Percentiles rank a stretch among this genome's conserved stretches.
Conservation (phyloP, 768 basidiomycete genomes). For the Filobasidium floriforme region DNA sequence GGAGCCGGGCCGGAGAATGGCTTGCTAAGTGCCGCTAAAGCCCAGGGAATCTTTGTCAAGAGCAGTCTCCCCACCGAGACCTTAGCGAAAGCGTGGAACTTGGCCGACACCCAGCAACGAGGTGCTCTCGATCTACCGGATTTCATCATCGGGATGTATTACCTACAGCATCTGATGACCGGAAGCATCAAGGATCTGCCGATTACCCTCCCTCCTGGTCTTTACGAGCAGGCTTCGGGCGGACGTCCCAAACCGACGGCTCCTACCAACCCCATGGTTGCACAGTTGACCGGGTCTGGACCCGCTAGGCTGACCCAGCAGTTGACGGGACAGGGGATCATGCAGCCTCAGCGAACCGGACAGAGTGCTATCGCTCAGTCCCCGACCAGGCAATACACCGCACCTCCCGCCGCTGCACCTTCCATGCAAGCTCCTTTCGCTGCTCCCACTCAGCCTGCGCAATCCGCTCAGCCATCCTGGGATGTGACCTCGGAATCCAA, state of each 20-base stretch:
- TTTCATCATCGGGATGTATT: conserved; percentile 92
- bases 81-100: conserved; percentile 86
- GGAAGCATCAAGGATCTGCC: conserved; percentile 66
- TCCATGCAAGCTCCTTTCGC: conserved; percentile 16
- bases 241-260: conserved; percentile 34
- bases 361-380: conserved; percentile 39
- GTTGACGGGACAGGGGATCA: conserved; percentile 43
- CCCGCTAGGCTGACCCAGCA: conserved; percentile 54
- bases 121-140: conserved; percentile 81
- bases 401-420: conserved; percentile 27
- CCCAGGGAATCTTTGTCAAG: conserved; percentile 81
- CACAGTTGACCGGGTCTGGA: conserved; percentile 30
- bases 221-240: conserved; percentile 69
- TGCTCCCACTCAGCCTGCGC: conserved; percentile 12
- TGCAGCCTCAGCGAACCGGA: conserved; percentile 51
- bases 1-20: conserved; percentile 66
- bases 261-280: conserved; percentile 28
- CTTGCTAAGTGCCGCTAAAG: conserved; percentile 74
- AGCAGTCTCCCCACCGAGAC: conserved; percentile 79
- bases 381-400: conserved; percentile 13
- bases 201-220: conserved; percentile 63
- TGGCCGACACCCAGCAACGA: conserved; percentile 90
- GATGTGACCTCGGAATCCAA: conserved; percentile 78
- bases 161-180: conserved; percentile 88
- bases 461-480: conserved; percentile 51